Percentiles rank a stretch among this genome's conserved stretches.
Evolutionary conservation across 371 early-diverging fungal species (phyloP).

Genomic region (Saksenaea oblongispora): DNA sequence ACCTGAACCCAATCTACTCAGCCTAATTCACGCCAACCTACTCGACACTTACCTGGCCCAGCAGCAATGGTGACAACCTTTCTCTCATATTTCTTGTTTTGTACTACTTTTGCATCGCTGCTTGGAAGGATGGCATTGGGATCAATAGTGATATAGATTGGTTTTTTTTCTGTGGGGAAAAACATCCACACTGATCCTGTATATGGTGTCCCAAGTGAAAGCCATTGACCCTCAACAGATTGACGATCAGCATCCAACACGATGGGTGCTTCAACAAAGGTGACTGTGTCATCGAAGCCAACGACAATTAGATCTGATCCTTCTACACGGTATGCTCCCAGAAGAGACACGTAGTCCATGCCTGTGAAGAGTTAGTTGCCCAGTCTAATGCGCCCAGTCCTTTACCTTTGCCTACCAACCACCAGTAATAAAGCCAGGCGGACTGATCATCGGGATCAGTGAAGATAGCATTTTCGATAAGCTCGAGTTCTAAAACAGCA

Average conservation of each 20-base stretch:
- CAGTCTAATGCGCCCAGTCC: not conserved
- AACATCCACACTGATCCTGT: constrained; percentile 31
- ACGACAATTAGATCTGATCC: constrained; percentile 13
- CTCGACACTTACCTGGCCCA: not conserved
- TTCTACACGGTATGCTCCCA: constrained; percentile 24
- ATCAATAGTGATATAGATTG: constrained; percentile 3
- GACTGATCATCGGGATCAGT: constrained; percentile 97
- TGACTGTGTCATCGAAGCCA: constrained; percentile 28
- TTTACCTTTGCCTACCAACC: constrained; percentile 76
- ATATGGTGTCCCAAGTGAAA: constrained; percentile 14
- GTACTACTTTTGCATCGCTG: constrained; percentile 15
- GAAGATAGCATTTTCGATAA: constrained; percentile 86
- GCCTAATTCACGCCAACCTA: not conserved
- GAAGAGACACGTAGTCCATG: constrained; percentile 16
- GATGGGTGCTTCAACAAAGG: constrained; percentile 11
- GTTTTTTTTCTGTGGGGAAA: not conserved
- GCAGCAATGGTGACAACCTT: constrained; percentile 9
- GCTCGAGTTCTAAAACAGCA: constrained; percentile 64
- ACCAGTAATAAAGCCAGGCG: constrained; percentile 94
- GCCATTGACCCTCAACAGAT: constrained; percentile 12
- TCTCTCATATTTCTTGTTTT: constrained; percentile 9
- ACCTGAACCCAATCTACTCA: not conserved
- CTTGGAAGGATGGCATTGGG: constrained; percentile 25
- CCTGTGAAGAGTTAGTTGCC: constrained; percentile 5
- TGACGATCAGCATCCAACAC: constrained; percentile 10